Evolutionary conservation across 78 protist species (phyloP).

Genomic region (Protostelium mycophagum): DNA sequence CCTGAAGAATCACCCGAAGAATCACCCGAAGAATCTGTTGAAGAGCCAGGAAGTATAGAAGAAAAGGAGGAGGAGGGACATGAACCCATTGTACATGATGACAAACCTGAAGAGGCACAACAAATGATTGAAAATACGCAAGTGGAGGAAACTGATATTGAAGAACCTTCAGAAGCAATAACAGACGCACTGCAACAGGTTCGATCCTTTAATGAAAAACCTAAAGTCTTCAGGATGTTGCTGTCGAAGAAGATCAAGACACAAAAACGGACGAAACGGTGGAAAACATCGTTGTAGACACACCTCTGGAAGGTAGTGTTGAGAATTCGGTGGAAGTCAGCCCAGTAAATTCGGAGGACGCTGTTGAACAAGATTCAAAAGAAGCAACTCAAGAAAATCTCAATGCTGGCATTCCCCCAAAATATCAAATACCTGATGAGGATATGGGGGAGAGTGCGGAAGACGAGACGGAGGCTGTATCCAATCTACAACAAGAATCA

Average conservation of each 20-base stretch:
- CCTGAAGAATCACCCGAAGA: background rate
- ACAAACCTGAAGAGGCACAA: too few species aligned
- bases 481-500: too few species aligned
- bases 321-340: background rate
- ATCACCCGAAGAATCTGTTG: too few species aligned
- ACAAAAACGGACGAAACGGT: background rate
- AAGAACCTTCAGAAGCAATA: background rate
- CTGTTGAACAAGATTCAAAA: too few species aligned
- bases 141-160: background rate
- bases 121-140: background rate
- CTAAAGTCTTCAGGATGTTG: too few species aligned
- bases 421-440: too few species aligned
- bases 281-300: background rate
- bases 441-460: too few species aligned
- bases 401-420: too few species aligned
- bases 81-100: background rate
- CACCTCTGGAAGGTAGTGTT: background rate
- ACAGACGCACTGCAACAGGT: background rate
- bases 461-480: too few species aligned
- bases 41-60: too few species aligned
- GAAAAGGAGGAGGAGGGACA: background rate
- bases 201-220: too few species aligned
- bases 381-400: too few species aligned
- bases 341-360: background rate
- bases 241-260: background rate